Percentiles rank a stretch among this genome's conserved stretches.
These are phyloP conservation scores for Lactifluus echinatus DNA, from an alignment of 768 basidiomycete species.

Conservation along the genomic window DNA sequence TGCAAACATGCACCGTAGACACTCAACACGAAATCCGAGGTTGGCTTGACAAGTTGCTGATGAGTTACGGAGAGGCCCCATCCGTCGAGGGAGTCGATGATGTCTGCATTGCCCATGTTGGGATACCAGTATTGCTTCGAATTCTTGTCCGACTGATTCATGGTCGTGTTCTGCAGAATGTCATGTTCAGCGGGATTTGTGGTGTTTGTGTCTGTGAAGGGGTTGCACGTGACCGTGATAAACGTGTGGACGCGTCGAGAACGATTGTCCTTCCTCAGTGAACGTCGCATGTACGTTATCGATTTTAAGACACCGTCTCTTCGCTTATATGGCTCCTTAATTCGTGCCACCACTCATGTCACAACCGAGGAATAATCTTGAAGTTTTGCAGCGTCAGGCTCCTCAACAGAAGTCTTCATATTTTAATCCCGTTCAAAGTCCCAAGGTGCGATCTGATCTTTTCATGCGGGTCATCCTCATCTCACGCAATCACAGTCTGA, in stretches of 20 bases:
- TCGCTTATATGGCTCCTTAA: not conserved
- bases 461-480: not conserved
- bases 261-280: not conserved
- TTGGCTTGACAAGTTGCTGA: conserved; percentile 61
- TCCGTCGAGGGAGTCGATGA: conserved; percentile 52
- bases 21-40: conserved; percentile 58
- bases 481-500: not conserved
- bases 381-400: conserved; percentile 14
- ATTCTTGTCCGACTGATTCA: conserved; percentile 13
- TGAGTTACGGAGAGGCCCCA: conserved; percentile 62
- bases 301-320: not conserved
- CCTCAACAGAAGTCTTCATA: conserved; percentile 9
- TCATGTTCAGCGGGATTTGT: too few relatives aligned
- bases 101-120: conserved; percentile 53
- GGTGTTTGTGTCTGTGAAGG: too few relatives aligned
- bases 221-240: conserved; percentile 8
- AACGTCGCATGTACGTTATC: not conserved
- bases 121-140: conserved; percentile 48
- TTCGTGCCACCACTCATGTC: conserved; percentile 12
- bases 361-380: conserved; percentile 21
- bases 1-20: conserved; percentile 67
- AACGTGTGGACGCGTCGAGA: conserved; percentile 1
- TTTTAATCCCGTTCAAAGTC: conserved; percentile 5
- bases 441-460: conserved; percentile 7
- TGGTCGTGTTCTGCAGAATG: not conserved